Evolutionary conservation across 2,329 filamentous ascomycete genomes (phyloP), one percentile per base, ranked within the genome.

Genomic region (Chaetomiaceae sp.): DNA sequence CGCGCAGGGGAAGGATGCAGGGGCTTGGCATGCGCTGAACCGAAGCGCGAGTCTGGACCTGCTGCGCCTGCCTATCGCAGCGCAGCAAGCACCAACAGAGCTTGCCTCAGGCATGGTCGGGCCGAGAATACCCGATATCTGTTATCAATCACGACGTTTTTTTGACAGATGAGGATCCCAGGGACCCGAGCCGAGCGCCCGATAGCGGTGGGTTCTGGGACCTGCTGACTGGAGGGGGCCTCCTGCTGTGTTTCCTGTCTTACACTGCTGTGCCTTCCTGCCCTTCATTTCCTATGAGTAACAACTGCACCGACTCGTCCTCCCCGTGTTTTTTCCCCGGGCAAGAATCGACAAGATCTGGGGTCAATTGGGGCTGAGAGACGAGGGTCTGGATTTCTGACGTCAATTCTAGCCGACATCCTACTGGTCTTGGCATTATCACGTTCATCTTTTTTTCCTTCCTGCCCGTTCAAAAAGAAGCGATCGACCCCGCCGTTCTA

Each of bases 91-190:
- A 19, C 17, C 30, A 14, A 33, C 46, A 49, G 48, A 33, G 25
- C 23, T 33, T 19, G 7, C 40, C 40, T 44, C 3, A 30, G 13
- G 27, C 35, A 20, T 21, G 35, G 16, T 37, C 53, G 57, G 57
- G 46, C 60, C 60, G 60, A 62, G 48, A 60, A 61, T 60, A 62
- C 55, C 54, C 61, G 62, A 59, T 60, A 60, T 44, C 59, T 59
- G 42, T 41, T 44, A 35, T 30, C 21, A 17, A 43, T 19, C 34
- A 30, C 38, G 38, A 21, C 30, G 21, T 34, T 21, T 17, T 30
- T 6, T 4, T 13, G n/a, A 27, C 2, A 10, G 27, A 13, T 16
- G 19, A 27, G 9, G 14, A 21, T 8, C 17, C 30, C 21, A 39
- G 21, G 27, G 37, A 10, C n/a, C 38, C 12, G 37, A 48, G 45